Evolutionary conservation across 495 filamentous ascomycete species (phyloP), one percentile per base, ranked within the genome.

Genomic region (Penicillium arizonense): DNA sequence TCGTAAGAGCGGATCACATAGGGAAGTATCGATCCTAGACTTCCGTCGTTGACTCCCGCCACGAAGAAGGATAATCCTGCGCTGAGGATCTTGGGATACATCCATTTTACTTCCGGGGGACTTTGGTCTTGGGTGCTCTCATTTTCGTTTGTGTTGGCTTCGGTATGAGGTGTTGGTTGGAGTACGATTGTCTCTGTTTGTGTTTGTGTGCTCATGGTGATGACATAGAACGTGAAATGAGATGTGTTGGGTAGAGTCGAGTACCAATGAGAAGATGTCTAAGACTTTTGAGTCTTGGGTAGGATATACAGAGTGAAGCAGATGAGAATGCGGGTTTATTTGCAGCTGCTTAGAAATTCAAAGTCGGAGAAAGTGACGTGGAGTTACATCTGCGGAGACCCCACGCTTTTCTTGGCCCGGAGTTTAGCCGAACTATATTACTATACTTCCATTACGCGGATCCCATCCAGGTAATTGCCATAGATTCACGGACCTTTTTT

Each of bases 11-110:
- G 62, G 13, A 81, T 64, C n/a, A 83, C 65, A 59, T 84, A 80
- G 0, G 80, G 80, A 34, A 82, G 75, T 14, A 84, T 46, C 0
- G 80, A 69, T 3, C 80, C 80, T 3, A 82, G 61, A 59, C 72
- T 77, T 36, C 80, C 80, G 57, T 82, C 80, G 30, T 69, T 69
- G 45, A 65, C 43, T 0, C 61, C 66, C 4, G 64, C 66, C n/a
- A 65, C 57, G 40, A 69, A 69, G 47, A 69, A 69, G 1, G 64
- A 59, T 13, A 63, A 24, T 0, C 64, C 64, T 1, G 61, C 58
- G 44, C 61, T 65, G 55, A 69, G 37, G 23, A 64, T 50, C 36
- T 69, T 69, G 23, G 57, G 34, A 20, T 63, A 53, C 5, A 57
- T 53, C 56, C 65, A 61, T 58, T 61, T 61, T 40, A 35, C 13